Evolutionary conservation across 2,329 filamentous ascomycete genomes (phyloP).

Genomic region (Colletotrichum sidae): DNA sequence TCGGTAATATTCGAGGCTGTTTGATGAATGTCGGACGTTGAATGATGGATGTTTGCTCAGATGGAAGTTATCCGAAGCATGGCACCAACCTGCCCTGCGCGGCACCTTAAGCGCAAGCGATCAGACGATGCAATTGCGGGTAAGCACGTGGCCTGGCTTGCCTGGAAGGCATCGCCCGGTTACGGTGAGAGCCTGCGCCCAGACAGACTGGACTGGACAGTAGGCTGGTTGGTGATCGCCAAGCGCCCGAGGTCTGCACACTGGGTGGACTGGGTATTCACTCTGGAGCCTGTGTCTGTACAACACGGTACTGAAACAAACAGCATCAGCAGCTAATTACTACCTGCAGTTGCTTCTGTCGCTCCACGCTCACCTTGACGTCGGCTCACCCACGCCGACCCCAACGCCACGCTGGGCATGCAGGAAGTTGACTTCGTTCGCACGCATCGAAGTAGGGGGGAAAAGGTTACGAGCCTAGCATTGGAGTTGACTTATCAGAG

Average conservation of each 20-base stretch:
- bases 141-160: not conserved
- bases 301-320: too few species aligned
- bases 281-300: too few species aligned
- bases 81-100: too few species aligned
- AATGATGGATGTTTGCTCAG: too few species aligned
- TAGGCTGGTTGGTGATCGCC: too few species aligned
- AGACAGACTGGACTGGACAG: too few species aligned
- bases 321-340: too few species aligned
- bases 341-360: not conserved
- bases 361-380: not conserved
- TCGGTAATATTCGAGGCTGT: not conserved
- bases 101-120: not conserved
- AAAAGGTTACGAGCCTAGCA: not conserved
- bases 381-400: too few species aligned
- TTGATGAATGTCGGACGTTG: not conserved
- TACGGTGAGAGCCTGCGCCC: not conserved
- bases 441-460: not conserved
- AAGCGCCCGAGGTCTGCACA: too few species aligned
- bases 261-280: too few species aligned
- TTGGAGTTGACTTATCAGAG: too few species aligned
- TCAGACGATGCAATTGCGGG: conserved; percentile 1
- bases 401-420: not conserved
- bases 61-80: too few species aligned
- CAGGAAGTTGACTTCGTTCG: not conserved
- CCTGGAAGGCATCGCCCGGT: not conserved